A percentile compares a stretch with the other conserved stretches of the same genome.
Conservation (phyloP, 352 stramenopile genomes). For the Hyaloperonospora brassicae region DNA sequence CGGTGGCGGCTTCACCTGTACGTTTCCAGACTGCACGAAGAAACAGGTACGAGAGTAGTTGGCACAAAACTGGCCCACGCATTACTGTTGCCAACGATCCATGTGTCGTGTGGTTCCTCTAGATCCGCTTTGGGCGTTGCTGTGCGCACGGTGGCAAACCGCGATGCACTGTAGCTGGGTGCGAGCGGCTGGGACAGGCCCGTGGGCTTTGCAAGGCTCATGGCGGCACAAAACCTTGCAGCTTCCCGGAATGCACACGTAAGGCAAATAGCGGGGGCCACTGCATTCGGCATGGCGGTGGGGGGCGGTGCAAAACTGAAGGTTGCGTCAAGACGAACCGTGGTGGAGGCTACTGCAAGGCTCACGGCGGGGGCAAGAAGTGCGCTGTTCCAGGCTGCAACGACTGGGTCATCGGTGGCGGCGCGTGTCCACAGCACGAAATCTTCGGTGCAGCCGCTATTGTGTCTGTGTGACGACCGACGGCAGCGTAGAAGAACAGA, state of each 20-base stretch:
- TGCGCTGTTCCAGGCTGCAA: constrained; percentile 49
- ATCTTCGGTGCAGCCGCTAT: constrained; percentile 37
- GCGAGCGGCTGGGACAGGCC: constrained; percentile 54
- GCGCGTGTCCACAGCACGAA: constrained; percentile 55
- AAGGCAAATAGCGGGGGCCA: constrained; percentile 69
- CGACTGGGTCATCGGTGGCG: constrained; percentile 65
- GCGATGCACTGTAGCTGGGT: constrained; percentile 53
- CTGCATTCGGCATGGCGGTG: constrained; percentile 78
- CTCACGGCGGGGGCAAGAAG: constrained; percentile 74
- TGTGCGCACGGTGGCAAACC: constrained; percentile 72
- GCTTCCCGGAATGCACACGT: constrained; percentile 46
- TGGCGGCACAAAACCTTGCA: constrained; percentile 61
- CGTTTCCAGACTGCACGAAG: constrained; percentile 61
- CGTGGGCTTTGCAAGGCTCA: constrained; percentile 74
- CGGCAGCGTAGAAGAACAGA: constrained; percentile 4
- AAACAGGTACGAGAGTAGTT: constrained; percentile 48
- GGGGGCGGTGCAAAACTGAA: constrained; percentile 55
- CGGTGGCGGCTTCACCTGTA: constrained; percentile 63
- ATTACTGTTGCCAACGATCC: constrained; percentile 4
- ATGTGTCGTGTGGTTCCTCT: neutral
- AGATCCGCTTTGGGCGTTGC: constrained; percentile 67
- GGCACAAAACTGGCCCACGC: neutral
- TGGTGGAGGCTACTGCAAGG: constrained; percentile 70
- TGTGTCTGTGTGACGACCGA: constrained; percentile 39
- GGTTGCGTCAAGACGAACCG: constrained; percentile 70